A percentile compares a stretch with the other conserved stretches of the same genome.
Evolutionary conservation across 768 basidiomycete species (phyloP).

Genomic region (Lactarius psammicola): DNA sequence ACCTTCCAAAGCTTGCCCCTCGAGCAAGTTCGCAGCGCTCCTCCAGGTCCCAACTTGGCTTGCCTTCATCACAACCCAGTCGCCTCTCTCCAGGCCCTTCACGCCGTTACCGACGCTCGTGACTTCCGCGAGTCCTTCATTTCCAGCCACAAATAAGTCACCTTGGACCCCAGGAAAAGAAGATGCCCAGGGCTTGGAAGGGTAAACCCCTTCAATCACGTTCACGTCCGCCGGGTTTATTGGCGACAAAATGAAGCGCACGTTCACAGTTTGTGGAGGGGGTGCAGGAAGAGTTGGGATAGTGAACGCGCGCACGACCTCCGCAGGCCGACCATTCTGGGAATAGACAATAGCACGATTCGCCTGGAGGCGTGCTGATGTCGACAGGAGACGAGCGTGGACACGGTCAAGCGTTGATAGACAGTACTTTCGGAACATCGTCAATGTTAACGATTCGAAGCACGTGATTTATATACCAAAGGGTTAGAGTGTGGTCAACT

Average conservation of each 20-base stretch:
- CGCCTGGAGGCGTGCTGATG: slow-evolving; percentile 35
- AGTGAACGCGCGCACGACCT: slow-evolving; percentile 55
- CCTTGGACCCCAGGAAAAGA: slow-evolving; percentile 39
- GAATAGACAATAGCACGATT: slow-evolving; percentile 69
- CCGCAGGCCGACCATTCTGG: slow-evolving; percentile 55
- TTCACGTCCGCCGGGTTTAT: slow-evolving; percentile 84
- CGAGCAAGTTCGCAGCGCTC: slow-evolving; percentile 50
- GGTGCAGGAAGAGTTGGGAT: slow-evolving; percentile 56
- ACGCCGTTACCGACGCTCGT: slow-evolving; percentile 58
- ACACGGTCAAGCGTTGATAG: not conserved
- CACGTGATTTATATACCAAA: no score
- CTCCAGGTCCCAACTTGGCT: slow-evolving; percentile 78
- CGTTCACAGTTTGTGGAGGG: slow-evolving; percentile 54
- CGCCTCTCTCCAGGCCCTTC: slow-evolving; percentile 46
- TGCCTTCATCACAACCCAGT: slow-evolving; percentile 73
- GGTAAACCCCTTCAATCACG: slow-evolving; percentile 81
- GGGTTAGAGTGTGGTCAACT: no score
- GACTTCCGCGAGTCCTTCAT: slow-evolving; percentile 73
- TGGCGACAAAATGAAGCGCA: slow-evolving; percentile 67
- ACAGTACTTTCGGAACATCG: slow-evolving; percentile 13
- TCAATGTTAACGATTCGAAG: not conserved
- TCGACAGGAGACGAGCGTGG: slow-evolving; percentile 29
- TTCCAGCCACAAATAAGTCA: slow-evolving; percentile 61
- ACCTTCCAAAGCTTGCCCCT: slow-evolving; percentile 62
- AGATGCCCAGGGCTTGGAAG: slow-evolving; percentile 51